Conservation (phyloP, 2,329 filamentous ascomycete species). For the Ophiostoma quercus region DNA sequence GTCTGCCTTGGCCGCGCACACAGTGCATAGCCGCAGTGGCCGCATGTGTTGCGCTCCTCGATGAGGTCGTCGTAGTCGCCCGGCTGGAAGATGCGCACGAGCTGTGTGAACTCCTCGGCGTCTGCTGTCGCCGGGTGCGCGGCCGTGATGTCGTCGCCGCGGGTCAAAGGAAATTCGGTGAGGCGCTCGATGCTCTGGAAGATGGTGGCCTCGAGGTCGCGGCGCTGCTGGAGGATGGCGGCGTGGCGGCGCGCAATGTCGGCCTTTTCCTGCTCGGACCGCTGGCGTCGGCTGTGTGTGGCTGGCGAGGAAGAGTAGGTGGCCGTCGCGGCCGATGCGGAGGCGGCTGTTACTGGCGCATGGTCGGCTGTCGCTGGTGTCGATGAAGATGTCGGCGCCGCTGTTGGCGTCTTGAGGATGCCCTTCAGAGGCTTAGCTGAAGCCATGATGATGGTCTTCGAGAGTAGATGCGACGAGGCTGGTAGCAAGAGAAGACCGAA, state of each 20-base stretch:
- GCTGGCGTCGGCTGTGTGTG: constrained; percentile 33
- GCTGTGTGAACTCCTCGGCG: constrained; percentile 57
- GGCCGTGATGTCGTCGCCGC: constrained; percentile 37
- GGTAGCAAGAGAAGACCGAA: neutral
- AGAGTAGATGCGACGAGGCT: neutral
- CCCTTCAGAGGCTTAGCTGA: constrained; percentile 44
- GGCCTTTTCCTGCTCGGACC: constrained; percentile 40
- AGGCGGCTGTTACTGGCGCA: constrained; percentile 25
- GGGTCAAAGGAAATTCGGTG: constrained; percentile 51
- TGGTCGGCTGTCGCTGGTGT: constrained; percentile 27
- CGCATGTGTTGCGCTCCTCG: constrained; percentile 79
- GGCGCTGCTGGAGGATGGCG: constrained; percentile 72
- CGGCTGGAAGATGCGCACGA: constrained; percentile 72
- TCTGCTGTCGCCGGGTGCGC: constrained; percentile 54
- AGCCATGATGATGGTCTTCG: constrained; percentile 42
- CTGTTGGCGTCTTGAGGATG: constrained; percentile 56
- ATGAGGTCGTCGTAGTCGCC: constrained; percentile 85
- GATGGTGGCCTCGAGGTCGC: constrained; percentile 69
- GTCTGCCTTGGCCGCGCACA: constrained; percentile 62
- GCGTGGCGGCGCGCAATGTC: constrained; percentile 77
- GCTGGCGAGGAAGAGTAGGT: constrained; percentile 24
- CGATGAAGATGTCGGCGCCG: constrained; percentile 26
- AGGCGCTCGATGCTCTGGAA: constrained; percentile 67
- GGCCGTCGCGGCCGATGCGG: constrained; percentile 24
- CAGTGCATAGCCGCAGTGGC: constrained; percentile 75